Base-by-base conservation (phyloP, 768 basidiomycete genomes). In the Brasilioporus rufonigricans region DNA sequence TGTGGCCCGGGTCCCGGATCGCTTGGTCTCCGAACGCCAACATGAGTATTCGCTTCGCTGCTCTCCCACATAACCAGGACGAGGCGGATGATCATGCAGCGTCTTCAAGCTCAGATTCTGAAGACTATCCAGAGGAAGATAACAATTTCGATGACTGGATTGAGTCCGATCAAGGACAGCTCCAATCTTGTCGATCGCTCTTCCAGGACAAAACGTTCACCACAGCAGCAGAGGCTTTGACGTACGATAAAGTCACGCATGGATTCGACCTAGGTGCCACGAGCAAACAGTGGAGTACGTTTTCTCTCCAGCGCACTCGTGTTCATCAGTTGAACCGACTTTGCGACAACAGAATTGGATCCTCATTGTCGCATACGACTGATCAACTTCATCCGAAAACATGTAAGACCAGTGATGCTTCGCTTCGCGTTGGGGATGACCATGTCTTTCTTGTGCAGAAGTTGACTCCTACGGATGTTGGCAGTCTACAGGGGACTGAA, bases 331-430 rank as follows among this genome's bases (percentile, higher is more conserved):
- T 52, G 56, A 57, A 32, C 18, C 38, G 32, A 29, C 46, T 38
- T 8, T 18, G 19, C 24, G 32, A 40, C 27, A 32, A 27, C 58
- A 92, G 90, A 75, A 0, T 74, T 95, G 36, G 93, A 96, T 68
- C 83, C 87, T 58, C 86, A 93, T 70, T 81, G 82, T 52, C 80
- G 89, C 19, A 86, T 93, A 61, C 82, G 90, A 45, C 72, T 97
- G 48, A 84, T 97, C 72, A 97, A 97, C 69, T 90, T 81, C 71
- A 92, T 96, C 65, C 76, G 94, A 53, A 87, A 82, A 71, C 80
- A 83, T 71, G 92, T 91, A 50, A 52, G 65, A 36, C 24, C 16
- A 1, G 5, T 9, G 12, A 18, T 41, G 5, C 41, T 44, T 36
- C 10, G 21, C 19, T 46, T 40, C 32, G 0, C 12, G 5, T 26